These are phyloP conservation scores for Neurospora sp. DNA, from an alignment of 495 filamentous ascomycete genomes.

Conservation along the genomic window DNA sequence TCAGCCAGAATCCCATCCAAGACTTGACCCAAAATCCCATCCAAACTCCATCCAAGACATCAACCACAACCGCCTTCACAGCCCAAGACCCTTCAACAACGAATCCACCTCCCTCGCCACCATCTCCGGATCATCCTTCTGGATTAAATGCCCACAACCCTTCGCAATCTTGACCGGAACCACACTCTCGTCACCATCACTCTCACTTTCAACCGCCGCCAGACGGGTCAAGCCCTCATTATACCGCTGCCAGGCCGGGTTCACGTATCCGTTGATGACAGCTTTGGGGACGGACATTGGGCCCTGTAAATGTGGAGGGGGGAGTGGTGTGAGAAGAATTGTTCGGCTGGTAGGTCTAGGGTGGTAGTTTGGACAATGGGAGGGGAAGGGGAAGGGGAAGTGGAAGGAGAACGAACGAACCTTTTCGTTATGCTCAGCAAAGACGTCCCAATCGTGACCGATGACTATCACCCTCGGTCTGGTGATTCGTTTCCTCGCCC, in stretches of 20 bases:
- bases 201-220: not conserved
- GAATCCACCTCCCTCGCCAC: conserved; percentile 39
- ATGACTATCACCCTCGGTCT: conserved; percentile 43
- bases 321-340: not conserved
- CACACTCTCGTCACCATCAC: conserved; percentile 19
- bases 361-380: not conserved
- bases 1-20: too few species aligned
- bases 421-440: conserved; percentile 41
- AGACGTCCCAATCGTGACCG: conserved; percentile 50
- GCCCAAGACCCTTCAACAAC: conserved; percentile 19
- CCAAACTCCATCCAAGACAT: not conserved
- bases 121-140: conserved; percentile 49
- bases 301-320: conserved; percentile 7
- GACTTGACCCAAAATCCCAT: not conserved
- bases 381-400: conserved; percentile 6
- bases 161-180: conserved; percentile 42
- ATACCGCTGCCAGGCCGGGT: conserved; percentile 47
- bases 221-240: conserved; percentile 46
- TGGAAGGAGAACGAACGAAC: too few species aligned
- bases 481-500: not conserved
- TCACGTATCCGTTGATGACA: conserved; percentile 41
- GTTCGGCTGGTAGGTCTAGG: not conserved
- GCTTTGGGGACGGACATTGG: conserved; percentile 27
- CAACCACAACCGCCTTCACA: too few species aligned
- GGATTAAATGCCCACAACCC: conserved; percentile 52